Percentiles rank a stretch among this genome's conserved stretches.
Evolutionary conservation across 306 rosid genomes (phyloP).

Genomic region (Gillenia trifoliata): DNA sequence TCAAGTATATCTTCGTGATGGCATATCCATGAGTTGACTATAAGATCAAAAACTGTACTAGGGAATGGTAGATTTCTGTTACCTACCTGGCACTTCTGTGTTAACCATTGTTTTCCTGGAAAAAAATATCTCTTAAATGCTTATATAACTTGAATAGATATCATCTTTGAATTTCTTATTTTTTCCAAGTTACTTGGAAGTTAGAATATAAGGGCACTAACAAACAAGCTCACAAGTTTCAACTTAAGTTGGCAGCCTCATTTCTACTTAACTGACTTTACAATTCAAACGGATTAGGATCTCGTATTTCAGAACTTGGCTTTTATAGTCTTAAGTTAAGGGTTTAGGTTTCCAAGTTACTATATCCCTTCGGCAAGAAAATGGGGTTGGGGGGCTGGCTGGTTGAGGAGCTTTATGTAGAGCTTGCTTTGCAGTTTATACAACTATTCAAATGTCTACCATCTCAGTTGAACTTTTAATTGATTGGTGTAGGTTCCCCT

Average conservation of each 20-base stretch:
- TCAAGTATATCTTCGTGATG: not conserved
- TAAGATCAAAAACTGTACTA: not conserved
- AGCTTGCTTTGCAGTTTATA: not conserved
- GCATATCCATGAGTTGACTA: not conserved
- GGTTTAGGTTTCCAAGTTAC: not conserved
- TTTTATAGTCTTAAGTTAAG: not conserved
- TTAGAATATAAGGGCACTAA: not conserved
- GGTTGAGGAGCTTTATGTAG: not conserved
- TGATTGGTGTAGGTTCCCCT: conserved; percentile 64
- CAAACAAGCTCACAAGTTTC: not conserved
- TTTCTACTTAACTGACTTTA: not conserved
- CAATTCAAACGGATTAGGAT: not conserved
- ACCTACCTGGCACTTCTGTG: not conserved
- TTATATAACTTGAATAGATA: not conserved
- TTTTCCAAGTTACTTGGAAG: not conserved
- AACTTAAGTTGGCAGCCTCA: not conserved
- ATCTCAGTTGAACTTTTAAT: not conserved
- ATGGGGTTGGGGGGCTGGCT: not conserved
- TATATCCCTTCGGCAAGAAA: too few species aligned
- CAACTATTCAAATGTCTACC: not conserved
- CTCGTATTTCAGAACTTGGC: not conserved
- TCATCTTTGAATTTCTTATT: not conserved
- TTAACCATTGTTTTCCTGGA: not conserved
- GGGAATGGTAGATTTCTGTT: not conserved
- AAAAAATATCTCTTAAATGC: too few species aligned